Base-by-base conservation (phyloP, 495 filamentous ascomycete species). In the Clavariopsis aquatica region DNA sequence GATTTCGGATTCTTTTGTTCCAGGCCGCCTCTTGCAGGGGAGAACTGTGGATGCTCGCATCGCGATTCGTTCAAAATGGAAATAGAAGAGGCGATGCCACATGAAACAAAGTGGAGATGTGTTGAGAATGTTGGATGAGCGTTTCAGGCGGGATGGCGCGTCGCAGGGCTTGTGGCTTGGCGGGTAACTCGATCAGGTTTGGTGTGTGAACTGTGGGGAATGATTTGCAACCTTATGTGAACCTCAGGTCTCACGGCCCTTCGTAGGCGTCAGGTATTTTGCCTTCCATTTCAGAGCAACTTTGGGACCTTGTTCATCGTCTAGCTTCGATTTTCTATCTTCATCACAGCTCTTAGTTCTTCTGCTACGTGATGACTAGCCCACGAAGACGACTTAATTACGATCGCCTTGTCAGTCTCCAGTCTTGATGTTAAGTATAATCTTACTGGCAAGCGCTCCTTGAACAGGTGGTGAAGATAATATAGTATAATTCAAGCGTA, bases 71-170 rank as follows among this genome's bases (percentile, higher is more conserved):
- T 43, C 38, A n/a, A 10, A 43, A 17, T 10, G 5, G 38, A 8
- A 17, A 43, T 43, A n/a, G 38, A n/a, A 43, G n/a, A 43, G 9
- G 38, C 38, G 38, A 43, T 43, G 15, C 15, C 15, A 17, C 38
- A 43, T 43, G 38, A 43, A 43, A 43, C 38, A 43, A 43, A 9
- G 38, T 43, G 15, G 38, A 43, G 3, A 17, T 43, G 38, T 43
- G 38, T 43, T 43, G 38, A 43, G 38, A 43, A 43, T 43, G 38
- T 43, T 43, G 38, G 38, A 43, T 43, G 38, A 43, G 38, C 38
- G 38, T 43, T 43, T 43, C 38, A 43, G 38, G 38, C 6, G 9
- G 38, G 38, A 43, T 43, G 8, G 38, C n/a, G 38, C 38, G 38
- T 43, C 38, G 13, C 38, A 43, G 38, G 38, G 38, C 38, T 9